Conservation (phyloP, 2,329 filamentous ascomycete species). For the Phaeosphaeria sp. region DNA sequence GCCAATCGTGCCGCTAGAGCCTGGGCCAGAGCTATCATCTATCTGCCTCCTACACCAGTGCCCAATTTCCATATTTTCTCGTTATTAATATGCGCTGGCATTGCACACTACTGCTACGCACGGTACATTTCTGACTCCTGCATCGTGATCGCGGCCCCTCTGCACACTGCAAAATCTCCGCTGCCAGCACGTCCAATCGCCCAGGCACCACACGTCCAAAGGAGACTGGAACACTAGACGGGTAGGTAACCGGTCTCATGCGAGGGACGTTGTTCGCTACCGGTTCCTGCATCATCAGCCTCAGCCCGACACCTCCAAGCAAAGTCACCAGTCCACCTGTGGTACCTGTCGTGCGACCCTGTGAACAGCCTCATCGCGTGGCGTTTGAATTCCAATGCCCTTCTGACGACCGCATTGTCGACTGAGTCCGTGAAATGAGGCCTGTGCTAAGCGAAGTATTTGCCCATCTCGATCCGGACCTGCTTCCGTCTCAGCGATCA, state of each 20-base stretch:
- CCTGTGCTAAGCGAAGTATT: constrained; percentile 12
- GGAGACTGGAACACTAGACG: constrained; percentile 3
- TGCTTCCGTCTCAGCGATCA: constrained; percentile 5
- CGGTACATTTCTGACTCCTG: constrained; percentile 6
- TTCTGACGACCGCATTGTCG: neutral
- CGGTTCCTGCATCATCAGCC: constrained; percentile 4
- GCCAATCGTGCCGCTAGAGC: neutral
- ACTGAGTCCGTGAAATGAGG: neutral
- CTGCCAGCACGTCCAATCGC: neutral
- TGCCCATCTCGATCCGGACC: constrained; percentile 11
- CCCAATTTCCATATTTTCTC: constrained; percentile 8
- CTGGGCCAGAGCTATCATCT: neutral
- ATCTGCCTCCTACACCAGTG: neutral
- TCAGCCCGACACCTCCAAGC: constrained; percentile 4
- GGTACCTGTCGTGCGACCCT: neutral
- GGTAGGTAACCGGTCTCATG: constrained; percentile 13
- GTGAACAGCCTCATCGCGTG: neutral
- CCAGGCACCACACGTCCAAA: neutral
- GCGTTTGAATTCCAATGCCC: neutral
- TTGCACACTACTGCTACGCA: constrained; percentile 1
- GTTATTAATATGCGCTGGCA: constrained; percentile 2
- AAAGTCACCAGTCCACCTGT: constrained; percentile 1
- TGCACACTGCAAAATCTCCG: neutral
- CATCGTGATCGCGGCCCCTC: constrained; percentile 10
- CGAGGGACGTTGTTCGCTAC: constrained; percentile 10